These are phyloP conservation scores for Pseudevernia furfuracea DNA, from an alignment of 495 filamentous ascomycete species.

Conservation along the genomic window DNA sequence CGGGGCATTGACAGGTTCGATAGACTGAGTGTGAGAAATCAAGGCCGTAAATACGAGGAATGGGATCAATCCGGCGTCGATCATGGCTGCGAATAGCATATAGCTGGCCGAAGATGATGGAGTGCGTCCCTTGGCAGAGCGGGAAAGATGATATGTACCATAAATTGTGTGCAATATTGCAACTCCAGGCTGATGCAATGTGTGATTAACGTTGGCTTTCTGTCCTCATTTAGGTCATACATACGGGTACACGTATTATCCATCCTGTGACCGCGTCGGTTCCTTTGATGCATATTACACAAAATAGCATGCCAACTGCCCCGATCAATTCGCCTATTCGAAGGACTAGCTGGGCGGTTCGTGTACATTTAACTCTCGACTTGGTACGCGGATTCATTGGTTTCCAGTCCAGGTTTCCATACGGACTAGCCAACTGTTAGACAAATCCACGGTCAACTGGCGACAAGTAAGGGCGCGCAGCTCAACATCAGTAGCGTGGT, in stretches of 20 bases:
- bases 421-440: constrained; percentile 27
- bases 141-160: constrained; percentile 65
- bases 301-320: constrained; percentile 61
- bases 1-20: constrained; percentile 34
- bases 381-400: constrained; percentile 68
- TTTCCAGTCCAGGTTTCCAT: constrained; percentile 46
- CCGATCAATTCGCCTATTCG: constrained; percentile 56
- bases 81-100: constrained; percentile 66
- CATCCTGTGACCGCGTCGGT: constrained; percentile 55
- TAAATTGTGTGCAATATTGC: constrained; percentile 65
- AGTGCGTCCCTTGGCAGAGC: constrained; percentile 58
- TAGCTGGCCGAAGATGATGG: constrained; percentile 76
- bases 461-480: background rate
- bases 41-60: constrained; percentile 69
- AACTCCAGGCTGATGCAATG: constrained; percentile 52
- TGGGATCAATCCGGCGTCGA: constrained; percentile 64
- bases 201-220: constrained; percentile 14
- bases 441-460: background rate
- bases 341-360: constrained; percentile 58
- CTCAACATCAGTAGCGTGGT: background rate
- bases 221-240: constrained; percentile 25
- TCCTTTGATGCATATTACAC: constrained; percentile 63
- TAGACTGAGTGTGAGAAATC: constrained; percentile 44
- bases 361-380: constrained; percentile 54
- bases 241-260: constrained; percentile 71